These are phyloP conservation scores for Phylloporus arenicola DNA, from an alignment of 768 basidiomycete species.

Conservation along the genomic window DNA sequence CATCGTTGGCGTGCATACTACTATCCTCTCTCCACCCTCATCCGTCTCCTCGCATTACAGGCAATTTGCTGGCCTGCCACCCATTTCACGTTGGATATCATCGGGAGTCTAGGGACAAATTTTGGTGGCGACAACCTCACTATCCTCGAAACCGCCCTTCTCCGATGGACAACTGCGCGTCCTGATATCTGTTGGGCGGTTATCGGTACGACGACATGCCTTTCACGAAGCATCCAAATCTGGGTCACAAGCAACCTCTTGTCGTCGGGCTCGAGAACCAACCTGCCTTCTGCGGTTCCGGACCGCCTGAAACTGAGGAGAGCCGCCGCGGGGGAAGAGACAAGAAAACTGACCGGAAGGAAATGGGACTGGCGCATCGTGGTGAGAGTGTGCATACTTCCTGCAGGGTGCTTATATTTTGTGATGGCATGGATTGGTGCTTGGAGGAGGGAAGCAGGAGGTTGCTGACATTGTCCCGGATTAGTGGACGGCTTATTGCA, in stretches of 20 bases:
- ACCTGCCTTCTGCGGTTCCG: slow-evolving; percentile 3
- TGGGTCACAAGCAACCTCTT: slow-evolving; percentile 93
- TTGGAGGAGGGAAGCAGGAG: slow-evolving; percentile 35
- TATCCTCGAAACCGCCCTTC: slow-evolving; percentile 24
- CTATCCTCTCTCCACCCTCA: slow-evolving; percentile 78
- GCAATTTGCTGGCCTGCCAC: slow-evolving; percentile 97
- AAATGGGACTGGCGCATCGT: slow-evolving; percentile 82
- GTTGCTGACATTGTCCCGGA: slow-evolving; percentile 13
- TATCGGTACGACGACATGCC: slow-evolving; percentile 83
- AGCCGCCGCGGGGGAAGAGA: slow-evolving; percentile 12
- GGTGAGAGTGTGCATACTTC: slow-evolving; percentile 60
- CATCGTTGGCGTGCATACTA: slow-evolving; percentile 91
- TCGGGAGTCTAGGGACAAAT: slow-evolving; percentile 40
- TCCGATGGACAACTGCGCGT: slow-evolving; percentile 47
- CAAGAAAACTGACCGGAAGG: slow-evolving; percentile 39
- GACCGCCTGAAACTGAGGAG: slow-evolving; percentile 22
- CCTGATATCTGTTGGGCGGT: slow-evolving; percentile 88
- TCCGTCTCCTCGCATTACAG: slow-evolving; percentile 87
- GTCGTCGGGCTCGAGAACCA: slow-evolving; percentile 5
- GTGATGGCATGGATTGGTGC: slow-evolving; percentile 69
- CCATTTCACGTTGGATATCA: slow-evolving; percentile 70
- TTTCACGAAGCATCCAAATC: slow-evolving; percentile 79
- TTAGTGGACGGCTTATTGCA: background rate
- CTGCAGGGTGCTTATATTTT: slow-evolving; percentile 69
- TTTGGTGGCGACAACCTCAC: slow-evolving; percentile 1